These are phyloP conservation scores for Pseudoneurospora amorphoporcata DNA, from an alignment of 495 filamentous ascomycete genomes.

Conservation along the genomic window DNA sequence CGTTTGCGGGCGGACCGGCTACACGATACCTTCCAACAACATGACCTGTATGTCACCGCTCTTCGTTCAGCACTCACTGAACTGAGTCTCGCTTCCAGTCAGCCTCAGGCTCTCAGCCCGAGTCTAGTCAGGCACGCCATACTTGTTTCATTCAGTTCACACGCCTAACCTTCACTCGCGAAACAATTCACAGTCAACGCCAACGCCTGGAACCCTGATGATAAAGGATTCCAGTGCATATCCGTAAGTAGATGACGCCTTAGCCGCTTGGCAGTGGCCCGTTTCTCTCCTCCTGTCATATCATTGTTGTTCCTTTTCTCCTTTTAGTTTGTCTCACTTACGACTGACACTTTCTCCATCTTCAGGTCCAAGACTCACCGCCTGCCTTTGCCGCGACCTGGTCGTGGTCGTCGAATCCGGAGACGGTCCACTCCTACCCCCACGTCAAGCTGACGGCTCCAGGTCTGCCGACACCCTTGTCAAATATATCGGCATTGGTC, in stretches of 20 bases:
- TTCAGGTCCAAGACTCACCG: slow-evolving; percentile 20
- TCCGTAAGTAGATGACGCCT: slow-evolving; percentile 11
- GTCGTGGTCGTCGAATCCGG: slow-evolving; percentile 13
- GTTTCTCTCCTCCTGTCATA: not conserved
- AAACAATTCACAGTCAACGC: slow-evolving; percentile 8
- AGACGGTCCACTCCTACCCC: slow-evolving; percentile 21
- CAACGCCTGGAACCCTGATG: slow-evolving; percentile 23
- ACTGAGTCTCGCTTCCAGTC: not conserved
- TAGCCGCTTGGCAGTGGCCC: not conserved
- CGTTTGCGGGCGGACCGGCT: slow-evolving; percentile 14
- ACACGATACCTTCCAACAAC: slow-evolving; percentile 12
- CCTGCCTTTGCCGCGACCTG: slow-evolving; percentile 21
- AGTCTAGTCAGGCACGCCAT: not conserved
- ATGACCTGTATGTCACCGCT: slow-evolving; percentile 15
- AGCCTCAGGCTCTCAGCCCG: not conserved
- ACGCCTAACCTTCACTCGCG: not conserved
- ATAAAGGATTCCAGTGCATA: slow-evolving; percentile 18
- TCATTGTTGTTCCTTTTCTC: not conserved
- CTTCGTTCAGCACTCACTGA: not conserved
- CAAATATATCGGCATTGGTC: slow-evolving; percentile 19
- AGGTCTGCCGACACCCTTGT: slow-evolving; percentile 14
- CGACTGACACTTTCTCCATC: not conserved
- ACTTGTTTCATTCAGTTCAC: not conserved
- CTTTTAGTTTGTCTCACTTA: not conserved
- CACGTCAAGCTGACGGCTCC: slow-evolving; percentile 21